phyloP scores from a whole-genome alignment of 176 grass and related monocot species.

The Musa beccarii region DNA sequence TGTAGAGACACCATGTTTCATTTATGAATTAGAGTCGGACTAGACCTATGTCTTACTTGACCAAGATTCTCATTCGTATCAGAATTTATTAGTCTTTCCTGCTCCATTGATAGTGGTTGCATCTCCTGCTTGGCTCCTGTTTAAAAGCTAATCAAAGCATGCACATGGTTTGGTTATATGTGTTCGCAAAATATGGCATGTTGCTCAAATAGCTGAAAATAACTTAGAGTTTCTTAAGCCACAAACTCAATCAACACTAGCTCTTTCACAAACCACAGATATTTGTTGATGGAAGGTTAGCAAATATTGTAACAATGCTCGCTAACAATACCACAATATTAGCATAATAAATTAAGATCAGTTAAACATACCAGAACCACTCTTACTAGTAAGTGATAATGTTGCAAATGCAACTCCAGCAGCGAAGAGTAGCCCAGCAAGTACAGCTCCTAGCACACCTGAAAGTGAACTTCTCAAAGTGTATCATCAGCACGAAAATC shows the following conservation, averaged over 20 bases:
- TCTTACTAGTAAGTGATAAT: conserved; percentile 38
- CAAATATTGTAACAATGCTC: not conserved
- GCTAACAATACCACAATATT: not conserved
- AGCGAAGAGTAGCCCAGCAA: conserved; percentile 64
- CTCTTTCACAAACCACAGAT: not conserved
- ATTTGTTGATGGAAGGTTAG: not conserved
- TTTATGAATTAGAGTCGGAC: conserved; percentile 10
- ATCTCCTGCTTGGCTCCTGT: conserved; percentile 41
- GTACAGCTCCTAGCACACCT: conserved; percentile 65
- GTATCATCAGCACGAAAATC: conserved; percentile 23
- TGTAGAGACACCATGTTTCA: conserved; percentile 3
- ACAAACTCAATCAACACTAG: not conserved
- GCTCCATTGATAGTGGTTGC: conserved; percentile 26
- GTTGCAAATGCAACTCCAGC: conserved; percentile 57
- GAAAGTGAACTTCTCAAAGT: conserved; percentile 47
- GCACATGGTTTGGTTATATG: not conserved
- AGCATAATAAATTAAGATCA: not conserved
- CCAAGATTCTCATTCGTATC: not conserved
- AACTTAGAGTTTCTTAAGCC: not conserved
- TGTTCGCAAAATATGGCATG: not conserved
- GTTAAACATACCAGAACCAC: conserved; percentile 23
- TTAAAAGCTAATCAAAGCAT: conserved; percentile 18
- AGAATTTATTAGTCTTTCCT: conserved; percentile 16
- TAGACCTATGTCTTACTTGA: conserved; percentile 14
- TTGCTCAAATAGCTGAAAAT: not conserved